Percentiles rank a stretch among this genome's conserved stretches.
These are phyloP conservation scores for Trypanosomatidae sp. DNA, from an alignment of 208 protist genomes.

Conservation along the genomic window DNA sequence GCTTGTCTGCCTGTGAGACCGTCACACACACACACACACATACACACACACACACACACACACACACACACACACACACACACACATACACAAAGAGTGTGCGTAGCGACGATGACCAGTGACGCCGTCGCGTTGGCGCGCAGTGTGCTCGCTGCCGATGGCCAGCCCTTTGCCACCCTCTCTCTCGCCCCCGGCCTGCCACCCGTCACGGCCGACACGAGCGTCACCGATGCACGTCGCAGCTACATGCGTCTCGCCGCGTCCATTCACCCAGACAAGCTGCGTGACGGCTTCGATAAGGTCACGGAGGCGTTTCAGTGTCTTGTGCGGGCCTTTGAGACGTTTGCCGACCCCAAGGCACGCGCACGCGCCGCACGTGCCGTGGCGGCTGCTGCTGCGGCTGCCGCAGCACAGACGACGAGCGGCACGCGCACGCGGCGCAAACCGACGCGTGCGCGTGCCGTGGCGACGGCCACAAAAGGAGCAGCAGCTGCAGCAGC, in stretches of 20 bases:
- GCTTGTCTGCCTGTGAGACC: no score
- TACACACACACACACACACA: no score
- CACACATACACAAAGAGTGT: no score
- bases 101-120: no score
- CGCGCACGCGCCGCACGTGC: conserved; percentile 8
- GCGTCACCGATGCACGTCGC: conserved; percentile 45
- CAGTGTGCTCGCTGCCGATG: conserved; percentile 26
- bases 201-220: conserved; percentile 35
- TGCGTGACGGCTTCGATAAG: conserved; percentile 39
- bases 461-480: not conserved
- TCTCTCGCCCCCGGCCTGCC: conserved; percentile 47
- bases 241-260: conserved; percentile 74
- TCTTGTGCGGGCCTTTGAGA: conserved; percentile 71
- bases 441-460: not conserved
- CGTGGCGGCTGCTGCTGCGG: not conserved
- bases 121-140: conserved; percentile 23
- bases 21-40: no score
- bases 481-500: no score
- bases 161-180: conserved; percentile 33
- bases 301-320: conserved; percentile 76
- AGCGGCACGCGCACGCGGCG: not conserved
- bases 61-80: no score
- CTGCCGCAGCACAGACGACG: not conserved
- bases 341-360: conserved; percentile 42
- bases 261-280: conserved; percentile 69